Base-by-base conservation (phyloP, 331 rosid species). In the Erythrophleum ivorense region DNA sequence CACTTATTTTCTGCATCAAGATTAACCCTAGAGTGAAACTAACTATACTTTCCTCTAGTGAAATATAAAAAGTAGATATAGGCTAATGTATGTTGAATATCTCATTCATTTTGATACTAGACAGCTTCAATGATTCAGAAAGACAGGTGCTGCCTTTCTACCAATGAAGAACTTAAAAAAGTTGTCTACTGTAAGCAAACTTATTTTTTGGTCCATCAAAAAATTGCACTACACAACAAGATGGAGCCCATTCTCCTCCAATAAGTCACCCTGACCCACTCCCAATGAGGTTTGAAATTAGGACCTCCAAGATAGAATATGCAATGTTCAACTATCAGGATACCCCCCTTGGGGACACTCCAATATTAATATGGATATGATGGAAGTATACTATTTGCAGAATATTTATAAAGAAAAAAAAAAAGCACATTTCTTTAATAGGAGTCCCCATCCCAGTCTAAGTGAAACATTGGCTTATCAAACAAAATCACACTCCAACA, bases 1-100 rank as follows among this genome's bases (percentile, higher is more conserved):
- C 4, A 66, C 75, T 49, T 68, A 84, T 53, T 50, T 85, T 78
- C 66, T 60, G 65, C 53, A 59, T 59, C 60, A 48, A 16, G 9
- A 52, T 13, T 50, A 72, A 50, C 62, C 57, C 31, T 8, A 5
- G 40, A 15, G 63, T 4, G 15, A 64, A 19, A 52, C 29, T 73
- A 18, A 36, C 48, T 53, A 38, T 36, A 16, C 18, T 9, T 36
- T 72, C 34, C 65, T 29, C 18, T 33, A 21, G 7, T 73, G 64
- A 73, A 52, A 53, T 73, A 16, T 24, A 16, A 16, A 34, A 33
- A 73, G 24, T 7, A 48, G 9, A 49, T 24, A 3, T 33, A 7
- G 14, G 34, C 77, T 13, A 18, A 18, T 73, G 65, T 9, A n/a
- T 57, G 33, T 50, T 9, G 24, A 50, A 53, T 9, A 53, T 73